Percentiles rank a stretch among this genome's conserved stretches.
Conservation (phyloP, 2,329 filamentous ascomycete genomes). For the Emericellopsis atlantica region DNA sequence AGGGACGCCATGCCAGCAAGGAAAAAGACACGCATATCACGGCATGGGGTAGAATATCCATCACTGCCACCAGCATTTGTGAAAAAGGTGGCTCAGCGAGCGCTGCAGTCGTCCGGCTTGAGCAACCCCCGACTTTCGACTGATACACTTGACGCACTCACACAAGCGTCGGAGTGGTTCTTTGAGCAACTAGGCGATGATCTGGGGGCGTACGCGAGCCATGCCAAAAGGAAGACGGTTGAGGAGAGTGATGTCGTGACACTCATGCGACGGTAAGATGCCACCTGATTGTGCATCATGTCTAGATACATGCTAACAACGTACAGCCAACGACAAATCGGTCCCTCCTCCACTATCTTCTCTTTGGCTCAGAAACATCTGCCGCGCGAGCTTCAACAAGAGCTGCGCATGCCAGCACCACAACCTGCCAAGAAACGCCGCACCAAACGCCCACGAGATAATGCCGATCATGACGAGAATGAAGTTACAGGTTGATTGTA, state of each 20-base stretch:
- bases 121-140: slow-evolving; percentile 58
- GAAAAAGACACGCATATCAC: slow-evolving; percentile 38
- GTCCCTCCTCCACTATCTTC: slow-evolving; percentile 61
- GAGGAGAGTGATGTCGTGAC: slow-evolving; percentile 75
- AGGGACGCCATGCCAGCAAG: slow-evolving; percentile 4
- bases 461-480: slow-evolving; percentile 21
- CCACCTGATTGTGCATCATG: background rate
- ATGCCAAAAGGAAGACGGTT: slow-evolving; percentile 74
- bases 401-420: slow-evolving; percentile 59
- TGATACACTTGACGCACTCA: slow-evolving; percentile 62
- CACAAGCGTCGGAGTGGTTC: slow-evolving; percentile 79
- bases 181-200: slow-evolving; percentile 82
- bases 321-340: slow-evolving; percentile 65
- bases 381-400: slow-evolving; percentile 70
- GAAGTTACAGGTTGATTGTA: background rate
- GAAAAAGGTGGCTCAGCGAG: slow-evolving; percentile 59
- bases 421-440: slow-evolving; percentile 34
- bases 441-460: slow-evolving; percentile 14
- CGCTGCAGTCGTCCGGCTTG: slow-evolving; percentile 52
- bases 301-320: slow-evolving; percentile 14
- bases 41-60: slow-evolving; percentile 63
- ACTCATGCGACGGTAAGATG: slow-evolving; percentile 47
- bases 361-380: slow-evolving; percentile 75
- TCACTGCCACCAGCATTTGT: slow-evolving; percentile 61
- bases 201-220: slow-evolving; percentile 64